Evolutionary conservation across 2,329 filamentous ascomycete species (phyloP).

Genomic region (Phoma sp.): DNA sequence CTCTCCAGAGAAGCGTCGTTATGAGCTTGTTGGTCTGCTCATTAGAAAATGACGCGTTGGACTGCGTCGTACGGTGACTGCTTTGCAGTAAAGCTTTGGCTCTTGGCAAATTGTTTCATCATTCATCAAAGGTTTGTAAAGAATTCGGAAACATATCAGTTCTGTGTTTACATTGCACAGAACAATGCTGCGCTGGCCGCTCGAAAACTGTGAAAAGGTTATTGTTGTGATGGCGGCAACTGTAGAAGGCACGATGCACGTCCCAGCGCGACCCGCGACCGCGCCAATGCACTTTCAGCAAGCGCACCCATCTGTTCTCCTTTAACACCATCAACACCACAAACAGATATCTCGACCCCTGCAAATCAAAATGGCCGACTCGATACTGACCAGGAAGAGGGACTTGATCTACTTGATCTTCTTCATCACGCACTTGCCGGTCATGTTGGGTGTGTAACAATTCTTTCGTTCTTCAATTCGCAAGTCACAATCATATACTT

Average conservation of each 20-base stretch:
- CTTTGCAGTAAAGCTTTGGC: neutral
- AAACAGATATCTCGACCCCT: neutral
- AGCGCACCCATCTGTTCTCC: neutral
- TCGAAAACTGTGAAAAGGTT: neutral
- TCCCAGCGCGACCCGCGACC: neutral
- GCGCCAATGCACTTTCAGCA: slow-evolving; percentile 2
- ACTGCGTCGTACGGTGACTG: neutral
- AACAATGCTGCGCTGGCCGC: neutral
- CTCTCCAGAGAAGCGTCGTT: too few relatives aligned
- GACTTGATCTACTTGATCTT: slow-evolving; percentile 63
- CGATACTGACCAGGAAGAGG: slow-evolving; percentile 49
- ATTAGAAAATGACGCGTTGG: too few relatives aligned
- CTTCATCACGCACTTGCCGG: slow-evolving; percentile 66
- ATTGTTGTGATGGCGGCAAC: neutral
- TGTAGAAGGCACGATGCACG: neutral
- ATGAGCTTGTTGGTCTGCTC: too few relatives aligned
- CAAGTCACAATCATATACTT: neutral
- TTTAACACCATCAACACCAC: slow-evolving; percentile 7
- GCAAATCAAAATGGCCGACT: slow-evolving; percentile 31
- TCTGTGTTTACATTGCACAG: neutral
- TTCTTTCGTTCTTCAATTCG: slow-evolving; percentile 2
- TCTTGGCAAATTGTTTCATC: neutral
- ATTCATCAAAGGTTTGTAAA: neutral
- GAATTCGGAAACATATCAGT: neutral
- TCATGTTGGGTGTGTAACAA: slow-evolving; percentile 61